phyloP scores from a whole-genome alignment of 768 basidiomycete species.

The Psilocybe cubensis region DNA sequence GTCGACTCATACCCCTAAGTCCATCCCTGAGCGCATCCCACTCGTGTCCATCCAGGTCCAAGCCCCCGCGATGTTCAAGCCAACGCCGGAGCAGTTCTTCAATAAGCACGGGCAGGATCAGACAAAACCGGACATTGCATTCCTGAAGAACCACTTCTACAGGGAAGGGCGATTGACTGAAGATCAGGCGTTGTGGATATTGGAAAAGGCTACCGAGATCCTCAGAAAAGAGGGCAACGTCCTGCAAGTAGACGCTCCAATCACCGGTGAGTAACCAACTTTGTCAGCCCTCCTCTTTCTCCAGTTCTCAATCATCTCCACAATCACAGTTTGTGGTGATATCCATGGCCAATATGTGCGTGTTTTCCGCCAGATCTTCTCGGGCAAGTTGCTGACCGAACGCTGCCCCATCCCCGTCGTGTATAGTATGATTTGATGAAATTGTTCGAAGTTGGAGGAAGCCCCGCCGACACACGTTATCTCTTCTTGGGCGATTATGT shows the following conservation, averaged over 20 bases:
- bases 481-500: conserved; percentile 94
- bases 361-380: conserved; percentile 17
- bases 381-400: conserved; percentile 4
- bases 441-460: conserved; percentile 92
- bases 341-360: conserved; percentile 99
- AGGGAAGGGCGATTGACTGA: conserved; percentile 93
- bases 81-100: conserved; percentile 95
- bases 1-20: neutral
- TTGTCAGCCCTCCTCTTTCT: conserved; percentile 1
- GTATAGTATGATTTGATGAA: conserved; percentile 91
- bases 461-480: conserved; percentile 92
- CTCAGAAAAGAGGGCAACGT: conserved; percentile 88
- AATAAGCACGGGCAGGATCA: conserved; percentile 71
- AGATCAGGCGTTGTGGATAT: conserved; percentile 93
- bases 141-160: conserved; percentile 99
- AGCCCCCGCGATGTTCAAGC: conserved; percentile 93
- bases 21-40: conserved; percentile 5
- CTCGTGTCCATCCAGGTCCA: conserved; percentile 67
- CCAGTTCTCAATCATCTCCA: conserved; percentile 3
- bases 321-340: conserved; percentile 84
- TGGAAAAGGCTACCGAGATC: conserved; percentile 85
- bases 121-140: conserved; percentile 92
- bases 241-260: conserved; percentile 93
- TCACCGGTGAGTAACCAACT: conserved; percentile 72
- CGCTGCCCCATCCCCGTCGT: neutral